Conservation (phyloP, 352 stramenopile genomes). For the Phytophthora tubulina region DNA sequence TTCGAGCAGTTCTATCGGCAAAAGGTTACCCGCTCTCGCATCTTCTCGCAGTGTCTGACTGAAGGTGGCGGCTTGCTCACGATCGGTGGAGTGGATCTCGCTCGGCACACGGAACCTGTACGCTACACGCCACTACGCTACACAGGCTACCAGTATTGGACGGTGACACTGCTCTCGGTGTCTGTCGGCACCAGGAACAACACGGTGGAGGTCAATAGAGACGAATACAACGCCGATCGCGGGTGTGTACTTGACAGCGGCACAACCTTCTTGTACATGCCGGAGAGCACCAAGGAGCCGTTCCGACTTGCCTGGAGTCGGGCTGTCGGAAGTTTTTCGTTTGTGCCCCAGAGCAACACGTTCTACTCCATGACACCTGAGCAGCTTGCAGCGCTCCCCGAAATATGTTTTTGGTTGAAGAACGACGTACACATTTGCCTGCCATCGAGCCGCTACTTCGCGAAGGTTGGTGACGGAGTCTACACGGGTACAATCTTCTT, state of each 20-base stretch:
- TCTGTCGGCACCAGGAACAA: conserved; percentile 49
- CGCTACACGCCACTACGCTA: conserved; percentile 87
- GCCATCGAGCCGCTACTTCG: conserved; percentile 61
- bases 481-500: conserved; percentile 84
- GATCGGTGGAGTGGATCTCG: conserved; percentile 89
- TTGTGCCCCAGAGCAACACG: conserved; percentile 54
- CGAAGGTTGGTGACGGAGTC: conserved; percentile 34
- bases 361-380: conserved; percentile 51
- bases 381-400: conserved; percentile 48
- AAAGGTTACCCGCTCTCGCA: conserved; percentile 81
- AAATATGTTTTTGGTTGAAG: conserved; percentile 77
- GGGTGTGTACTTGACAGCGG: conserved; percentile 85
- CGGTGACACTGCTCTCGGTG: conserved; percentile 65
- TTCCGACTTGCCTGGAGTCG: conserved; percentile 64
- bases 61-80: conserved; percentile 92
- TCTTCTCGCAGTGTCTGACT: conserved; percentile 95
- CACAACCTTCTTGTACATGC: conserved; percentile 85
- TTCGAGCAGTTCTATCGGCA: conserved; percentile 92
- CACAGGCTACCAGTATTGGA: conserved; percentile 86
- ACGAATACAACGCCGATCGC: conserved; percentile 68
- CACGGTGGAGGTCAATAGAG: conserved; percentile 44
- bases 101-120: conserved; percentile 78
- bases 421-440: conserved; percentile 72
- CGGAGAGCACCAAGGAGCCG: conserved; percentile 37
- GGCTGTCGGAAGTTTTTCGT: conserved; percentile 52